Base-by-base conservation (phyloP, 73 alveolate genomes). In the Durusdinium trenchii region DNA sequence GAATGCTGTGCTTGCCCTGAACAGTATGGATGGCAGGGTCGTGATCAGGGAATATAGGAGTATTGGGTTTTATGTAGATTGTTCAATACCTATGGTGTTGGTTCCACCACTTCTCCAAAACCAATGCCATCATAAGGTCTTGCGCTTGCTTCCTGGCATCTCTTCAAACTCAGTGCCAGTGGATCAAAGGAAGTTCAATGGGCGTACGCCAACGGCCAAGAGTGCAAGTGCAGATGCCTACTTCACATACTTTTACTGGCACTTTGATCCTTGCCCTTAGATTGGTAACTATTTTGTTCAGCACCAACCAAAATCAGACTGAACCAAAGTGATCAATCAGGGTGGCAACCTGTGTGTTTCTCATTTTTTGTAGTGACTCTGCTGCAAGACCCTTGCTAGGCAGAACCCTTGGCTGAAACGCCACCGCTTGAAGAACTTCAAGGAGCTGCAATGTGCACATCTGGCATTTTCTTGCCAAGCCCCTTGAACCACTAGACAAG, bases 361-460 rank as follows among this genome's bases (percentile, higher is more conserved):
- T n/a, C n/a, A n/a, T n/a, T n/a, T 20, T n/a, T 3, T 3, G 83
- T 6, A 6, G 28, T 71, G 7, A 28, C 3, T 3, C 83, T 36
- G n/a, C 28, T 30, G 50, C 26, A 20, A 5, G 16, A 71, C 46
- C 51, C 42, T 45, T 1, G 50, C 82, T 69, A 81, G 91, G 91
- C 91, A 20, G 91, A 81, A 48, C 91, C 91, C 30, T 32, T 81
- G 64, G 91, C 91, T 23, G 71, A 81, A n/a, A 81, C 91, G 30
- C 91, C 91, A 30, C 69, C 91, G 45, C 67, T 81, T 3, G 91
- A 81, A 48, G 67, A 81, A 30, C 50, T 81, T 42, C 50, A 48
- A 28, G 91, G 91, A 3, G 91, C 91, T 30, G 91, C 91, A 12
- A 42, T 81, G 69, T 81, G 91, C 91, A 47, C 91, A 26, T 81